phyloP scores from a whole-genome alignment of 768 basidiomycete genomes.

The Phylloporus arenicola region DNA sequence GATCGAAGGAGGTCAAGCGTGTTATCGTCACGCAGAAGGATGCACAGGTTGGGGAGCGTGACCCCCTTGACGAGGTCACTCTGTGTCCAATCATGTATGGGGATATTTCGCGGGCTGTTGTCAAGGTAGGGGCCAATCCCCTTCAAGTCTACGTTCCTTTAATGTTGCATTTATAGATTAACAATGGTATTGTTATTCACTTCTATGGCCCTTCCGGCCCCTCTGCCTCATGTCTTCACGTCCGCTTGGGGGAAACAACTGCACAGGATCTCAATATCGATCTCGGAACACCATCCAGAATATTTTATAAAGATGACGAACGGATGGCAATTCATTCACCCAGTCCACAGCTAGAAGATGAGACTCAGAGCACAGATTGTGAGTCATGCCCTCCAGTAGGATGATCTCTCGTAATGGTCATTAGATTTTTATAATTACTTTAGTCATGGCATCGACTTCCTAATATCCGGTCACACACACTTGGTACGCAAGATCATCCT shows the following conservation, averaged over 20 bases:
- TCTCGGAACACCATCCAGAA: conserved; percentile 69
- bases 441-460: conserved; percentile 84
- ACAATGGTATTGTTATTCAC: conserved; percentile 64
- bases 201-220: conserved; percentile 53
- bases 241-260: conserved; percentile 70
- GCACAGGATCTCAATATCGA: conserved; percentile 78
- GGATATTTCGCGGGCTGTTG: conserved; percentile 61
- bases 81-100: conserved; percentile 67
- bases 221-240: conserved; percentile 39
- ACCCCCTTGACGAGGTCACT: conserved; percentile 68
- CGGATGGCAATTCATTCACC: conserved; percentile 79
- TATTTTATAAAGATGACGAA: conserved; percentile 86
- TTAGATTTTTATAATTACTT: conserved; percentile 92
- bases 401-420: conserved; percentile 5
- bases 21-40: conserved; percentile 70
- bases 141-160: background rate
- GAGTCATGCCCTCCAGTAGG: conserved; percentile 13
- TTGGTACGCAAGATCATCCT: conserved; percentile 78
- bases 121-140: conserved; percentile 44
- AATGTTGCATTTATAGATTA: conserved; percentile 42
- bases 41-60: conserved; percentile 46
- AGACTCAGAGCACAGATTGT: conserved; percentile 49
- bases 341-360: conserved; percentile 36
- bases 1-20: conserved; percentile 70
- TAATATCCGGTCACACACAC: conserved; percentile 68